Base-by-base conservation (phyloP, 345 rosid species). In the Aquilaria yunnanensis region DNA sequence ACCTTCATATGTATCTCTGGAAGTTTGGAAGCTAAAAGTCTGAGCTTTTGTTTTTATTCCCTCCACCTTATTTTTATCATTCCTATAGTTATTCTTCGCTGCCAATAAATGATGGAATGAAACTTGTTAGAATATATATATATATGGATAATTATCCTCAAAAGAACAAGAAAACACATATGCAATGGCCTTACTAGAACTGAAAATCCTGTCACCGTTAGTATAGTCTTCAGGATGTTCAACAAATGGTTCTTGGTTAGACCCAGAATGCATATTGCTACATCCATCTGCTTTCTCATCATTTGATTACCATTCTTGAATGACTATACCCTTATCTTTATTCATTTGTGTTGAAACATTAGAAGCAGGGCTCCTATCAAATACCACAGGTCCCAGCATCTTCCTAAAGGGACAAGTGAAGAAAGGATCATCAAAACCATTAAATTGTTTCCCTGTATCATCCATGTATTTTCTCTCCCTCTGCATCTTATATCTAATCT, bases 1-100 rank as follows among this genome's bases (percentile, higher is more conserved):
- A 52, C 96, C 97, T 37, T 97, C 96, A 63, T 80, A 84, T 1
- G 92, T 86, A 57, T 83, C 90, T 76, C 76, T 90, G 71, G 71
- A 76, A 50, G 74, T 74, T 56, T 77, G 81, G 32, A 68, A 75
- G 67, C 83, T 73, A 58, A 73, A 71, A 34, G 54, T 71, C 14
- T 46, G 75, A 64, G 70, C 63, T 68, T 65, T 77, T 6, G 75
- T 64, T 59, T 71, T 69, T 4, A 75, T 64, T 61, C 68, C 72
- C 54, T 77, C 70, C 31, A 47, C 70, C 72, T 12, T 56, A 6
- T 37, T 72, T 9, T 56, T 34, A 51, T 73, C 74, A 54, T 34
- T 74, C 70, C 70, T 70, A 14, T 12, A 50, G 47, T 57, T 77
- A 69, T 67, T 72, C 78, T 75, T 66, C 59, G 75, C 94, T 65